These are phyloP conservation scores for Phytophthora citricola DNA, from an alignment of 352 stramenopile species.

Conservation along the genomic window DNA sequence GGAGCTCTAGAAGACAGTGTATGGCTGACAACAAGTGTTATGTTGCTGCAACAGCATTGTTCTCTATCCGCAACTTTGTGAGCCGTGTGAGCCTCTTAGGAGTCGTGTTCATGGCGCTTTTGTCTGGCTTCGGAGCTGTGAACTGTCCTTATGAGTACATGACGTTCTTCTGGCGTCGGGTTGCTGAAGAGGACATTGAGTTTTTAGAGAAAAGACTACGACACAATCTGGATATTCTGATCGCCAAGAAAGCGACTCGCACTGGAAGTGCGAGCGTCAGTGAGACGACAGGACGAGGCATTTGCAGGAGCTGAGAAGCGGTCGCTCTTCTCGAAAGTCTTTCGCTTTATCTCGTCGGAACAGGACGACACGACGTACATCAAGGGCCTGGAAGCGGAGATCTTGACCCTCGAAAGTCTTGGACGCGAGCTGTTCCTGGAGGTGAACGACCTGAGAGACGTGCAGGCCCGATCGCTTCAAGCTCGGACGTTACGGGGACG, in stretches of 20 bases:
- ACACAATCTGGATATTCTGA: conserved; percentile 84
- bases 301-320: conserved; percentile 13
- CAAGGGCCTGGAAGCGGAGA: conserved; percentile 70
- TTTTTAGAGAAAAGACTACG: conserved; percentile 82
- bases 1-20: conserved; percentile 13
- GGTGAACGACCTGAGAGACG: conserved; percentile 82
- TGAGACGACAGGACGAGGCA: conserved; percentile 35
- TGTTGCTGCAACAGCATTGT: conserved; percentile 46
- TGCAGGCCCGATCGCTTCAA: conserved; percentile 60
- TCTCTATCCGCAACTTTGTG: conserved; percentile 84
- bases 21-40: not conserved
- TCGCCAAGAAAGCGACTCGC: conserved; percentile 83
- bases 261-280: conserved; percentile 52
- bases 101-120: conserved; percentile 83
- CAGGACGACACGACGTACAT: conserved; percentile 58
- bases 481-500: conserved; percentile 30
- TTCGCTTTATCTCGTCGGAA: conserved; percentile 41
- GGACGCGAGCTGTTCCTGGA: conserved; percentile 83
- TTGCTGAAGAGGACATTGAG: conserved; percentile 84
- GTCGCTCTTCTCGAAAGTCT: conserved; percentile 44
- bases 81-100: conserved; percentile 83
- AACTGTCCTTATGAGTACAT: conserved; percentile 90
- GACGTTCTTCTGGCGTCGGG: conserved; percentile 79
- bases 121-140: conserved; percentile 84
- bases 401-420: conserved; percentile 80